Evolutionary conservation across 2,329 filamentous ascomycete genomes (phyloP), one percentile per base, ranked within the genome.

Genomic region (Sporothrix euskadiensis): DNA sequence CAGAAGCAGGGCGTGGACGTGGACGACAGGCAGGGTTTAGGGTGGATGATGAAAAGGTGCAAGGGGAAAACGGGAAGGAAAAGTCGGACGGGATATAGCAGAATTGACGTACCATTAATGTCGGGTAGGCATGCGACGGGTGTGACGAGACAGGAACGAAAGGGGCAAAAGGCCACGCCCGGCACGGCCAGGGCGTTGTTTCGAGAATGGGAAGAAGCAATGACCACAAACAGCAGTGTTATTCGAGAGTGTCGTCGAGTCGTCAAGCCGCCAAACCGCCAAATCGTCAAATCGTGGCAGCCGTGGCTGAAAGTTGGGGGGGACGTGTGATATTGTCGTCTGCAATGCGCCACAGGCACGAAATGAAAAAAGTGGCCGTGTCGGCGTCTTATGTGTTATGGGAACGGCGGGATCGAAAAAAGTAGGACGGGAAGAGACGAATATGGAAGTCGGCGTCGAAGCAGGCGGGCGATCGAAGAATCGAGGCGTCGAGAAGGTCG

Each of bases 51-150:
- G 22, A 44, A 56, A 14, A 52, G 8, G 8, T 35, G 14, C 35
- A 71, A 61, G 35, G 69, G 56, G 41, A 59, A 70, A 22, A 71
- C 32, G 39, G 39, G 52, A 49, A 61, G 52, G 52, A 16, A 57
- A 30, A 10, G 8, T 10, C 54, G 56, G 56, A 49, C 35, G 39
- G 56, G 39, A 71, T 26, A 41, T 39, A 35, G 14, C 32, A 71
- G 56, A 54, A 47, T 61, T 71, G 56, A 39, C 41, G 30, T 63
- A 71, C 54, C 56, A 63, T 63, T 39, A 71, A 71, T 52, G 54
- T 52, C 54, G 69, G 69, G 54, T 63, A 49, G 56, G 49, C 69
- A 71, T 59, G 56, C 69, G 56, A 52, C 30, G 56, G 69, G 22
- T 61, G 69, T 63, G 69, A 61, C 68, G 22, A 57, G 32, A 69